Evolutionary conservation across 2,329 filamentous ascomycete genomes (phyloP), one percentile per base, ranked within the genome.

Genomic region (Phaeosphaeria sp.): DNA sequence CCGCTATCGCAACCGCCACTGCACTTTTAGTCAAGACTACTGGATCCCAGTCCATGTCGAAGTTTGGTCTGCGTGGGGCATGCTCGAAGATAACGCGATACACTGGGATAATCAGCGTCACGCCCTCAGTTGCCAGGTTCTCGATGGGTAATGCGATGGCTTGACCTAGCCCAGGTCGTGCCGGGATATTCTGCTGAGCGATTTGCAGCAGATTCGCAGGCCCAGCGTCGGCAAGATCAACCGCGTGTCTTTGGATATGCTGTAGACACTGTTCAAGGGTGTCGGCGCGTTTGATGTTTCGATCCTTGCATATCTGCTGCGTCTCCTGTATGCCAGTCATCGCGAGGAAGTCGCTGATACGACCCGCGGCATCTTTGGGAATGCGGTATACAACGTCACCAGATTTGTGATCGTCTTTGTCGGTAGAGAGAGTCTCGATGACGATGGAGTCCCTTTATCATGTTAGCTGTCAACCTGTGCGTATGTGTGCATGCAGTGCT

Each of bases 381-480:
- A 61, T 55, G 18, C 49, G 55, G 40, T 56, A 64, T 5, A 64
- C 53, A 15, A 61, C 22, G 45, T 61, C 58, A 5, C 61, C 61
- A 2, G 21, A 27, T 33, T 64, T 61, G 18, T 43, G 49, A 1
- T 51, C 53, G 7, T 55, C 56, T 27, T 36, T 33, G 30, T 61
- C 58, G 2, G 49, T 47, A 15, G 55, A 49, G 2, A 64, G 25
- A 3, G 30, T 36, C 13, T 36, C 30, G 30, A 36, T 36, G 6
- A 15, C 13, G 30, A 36, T 15, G 6, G 13, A 36, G 13, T 36
- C 13, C 30, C 30, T 36, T 27, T 27, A 27, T 4, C 4, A 27
- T 5, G 25, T 27, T 27, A 27, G 25, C 8, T 27, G 5, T 5
- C 5, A 27, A 8, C 8, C 5, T 4, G 5, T 27, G 25, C 25